Base-by-base conservation (phyloP, 768 basidiomycete genomes). In the Lactifluus echinatus region DNA sequence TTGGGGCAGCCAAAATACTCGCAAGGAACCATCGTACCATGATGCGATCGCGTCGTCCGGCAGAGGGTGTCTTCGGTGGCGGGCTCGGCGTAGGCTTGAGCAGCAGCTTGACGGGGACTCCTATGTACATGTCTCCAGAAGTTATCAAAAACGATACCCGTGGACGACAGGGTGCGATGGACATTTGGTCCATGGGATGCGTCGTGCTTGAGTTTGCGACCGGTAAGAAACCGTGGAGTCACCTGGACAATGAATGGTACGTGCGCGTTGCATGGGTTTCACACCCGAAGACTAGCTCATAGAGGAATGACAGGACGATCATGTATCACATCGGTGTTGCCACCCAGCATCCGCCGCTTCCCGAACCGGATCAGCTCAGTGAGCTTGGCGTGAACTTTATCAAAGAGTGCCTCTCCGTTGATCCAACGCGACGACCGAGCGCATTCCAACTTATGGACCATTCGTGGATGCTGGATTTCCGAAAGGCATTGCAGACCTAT, bases 91-190 rank as follows among this genome's bases (percentile, higher is more conserved):
- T 64, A 24, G 81, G 77, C 31, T 75, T 85, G 72, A 84, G 85
- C 68, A 93, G 93, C 71, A 89, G 89, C 64, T 73, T 99, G 33
- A 96, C 94, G 1, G 95, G 93, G 17, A 99, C 96, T 12, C 96
- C 96, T 0, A 98, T 98, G 95, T 98, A 99, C 71, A 97, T 99
- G 92, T 96, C 94, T 5, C 96, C 96, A 1, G 96, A 99, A 69
- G 84, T 96, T 53, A 98, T 99, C 75, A 91, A 95, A 74, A 96
- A 89, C 65, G 92, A 95, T 65, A 85, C 79, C 61, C 76, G 84
- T 14, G 93, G 93, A 26, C 78, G 87, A 50, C 84, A 90, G 62
- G 96, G 96, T 17, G 92, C 95, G 11, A 96, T 96, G 89, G 96
- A 99, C 69, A 85, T 99, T 43, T 99, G 96, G 96, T 91, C 93